These are phyloP conservation scores for Bocquillonia castaneifolia DNA, from an alignment of 441 rosid species.

Conservation along the genomic window DNA sequence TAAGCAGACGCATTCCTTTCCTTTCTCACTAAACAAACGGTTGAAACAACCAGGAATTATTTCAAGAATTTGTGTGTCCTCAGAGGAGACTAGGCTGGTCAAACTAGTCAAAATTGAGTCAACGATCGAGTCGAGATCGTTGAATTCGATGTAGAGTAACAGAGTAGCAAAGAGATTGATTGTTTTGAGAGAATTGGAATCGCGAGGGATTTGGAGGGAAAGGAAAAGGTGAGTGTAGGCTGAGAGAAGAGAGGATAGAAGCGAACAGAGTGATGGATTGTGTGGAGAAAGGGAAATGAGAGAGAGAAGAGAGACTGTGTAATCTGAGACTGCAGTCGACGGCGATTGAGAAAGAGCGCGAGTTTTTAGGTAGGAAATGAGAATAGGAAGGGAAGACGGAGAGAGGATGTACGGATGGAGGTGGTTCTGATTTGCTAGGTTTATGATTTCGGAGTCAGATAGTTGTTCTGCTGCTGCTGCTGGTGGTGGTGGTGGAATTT, in stretches of 20 bases:
- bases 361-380: constrained; percentile 48
- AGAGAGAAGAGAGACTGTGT: constrained; percentile 47
- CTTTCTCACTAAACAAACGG: constrained; percentile 35
- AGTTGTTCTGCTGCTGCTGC: constrained; percentile 22
- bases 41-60: constrained; percentile 57
- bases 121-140: constrained; percentile 35
- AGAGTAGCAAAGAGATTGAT: constrained; percentile 47
- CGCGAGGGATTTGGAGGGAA: constrained; percentile 48
- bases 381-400: constrained; percentile 40
- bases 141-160: constrained; percentile 28
- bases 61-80: constrained; percentile 71
- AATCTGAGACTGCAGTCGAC: constrained; percentile 53
- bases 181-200: constrained; percentile 54
- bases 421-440: constrained; percentile 46
- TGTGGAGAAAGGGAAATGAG: constrained; percentile 49
- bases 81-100: constrained; percentile 30
- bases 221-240: constrained; percentile 47
- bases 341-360: constrained; percentile 51
- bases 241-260: constrained; percentile 58
- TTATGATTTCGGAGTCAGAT: constrained; percentile 50
- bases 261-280: constrained; percentile 43
- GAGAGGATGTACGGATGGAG: constrained; percentile 51
- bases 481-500: constrained; percentile 12
- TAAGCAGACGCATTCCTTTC: constrained; percentile 35
- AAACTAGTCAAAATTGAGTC: constrained; percentile 36